phyloP scores from a whole-genome alignment of 2,329 filamentous ascomycete genomes.

The Pseudogymnoascus sp. region DNA sequence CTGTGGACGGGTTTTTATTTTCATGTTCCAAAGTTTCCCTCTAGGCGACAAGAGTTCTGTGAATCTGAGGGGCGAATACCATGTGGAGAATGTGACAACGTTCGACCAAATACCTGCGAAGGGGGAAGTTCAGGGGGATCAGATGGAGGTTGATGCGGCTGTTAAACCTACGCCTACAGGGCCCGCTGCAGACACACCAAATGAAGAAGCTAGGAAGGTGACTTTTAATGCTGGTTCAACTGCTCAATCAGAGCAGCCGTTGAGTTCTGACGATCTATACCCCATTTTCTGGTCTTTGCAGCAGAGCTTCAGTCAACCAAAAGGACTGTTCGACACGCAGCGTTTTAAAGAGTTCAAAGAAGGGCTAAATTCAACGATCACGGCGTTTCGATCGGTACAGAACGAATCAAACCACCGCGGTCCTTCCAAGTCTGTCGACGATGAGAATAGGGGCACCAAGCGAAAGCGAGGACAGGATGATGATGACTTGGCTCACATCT shows the following conservation, averaged over 20 bases:
- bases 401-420: constrained; percentile 37
- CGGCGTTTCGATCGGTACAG: constrained; percentile 67
- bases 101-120: constrained; percentile 53
- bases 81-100: constrained; percentile 85
- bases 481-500: constrained; percentile 60
- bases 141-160: constrained; percentile 59
- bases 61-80: constrained; percentile 91
- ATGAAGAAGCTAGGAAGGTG: constrained; percentile 34
- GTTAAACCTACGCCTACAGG: constrained; percentile 24
- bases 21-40: constrained; percentile 96
- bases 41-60: constrained; percentile 95
- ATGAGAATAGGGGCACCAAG: constrained; percentile 57
- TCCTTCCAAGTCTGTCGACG: constrained; percentile 47
- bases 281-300: constrained; percentile 92
- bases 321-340: constrained; percentile 62
- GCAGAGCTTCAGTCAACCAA: constrained; percentile 83
- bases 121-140: constrained; percentile 34
- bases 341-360: constrained; percentile 59
- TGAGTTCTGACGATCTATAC: constrained; percentile 69
- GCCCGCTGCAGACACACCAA: constrained; percentile 19
- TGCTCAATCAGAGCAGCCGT: constrained; percentile 36
- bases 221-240: constrained; percentile 37
- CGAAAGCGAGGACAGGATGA: constrained; percentile 59
- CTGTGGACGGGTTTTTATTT: constrained; percentile 95
- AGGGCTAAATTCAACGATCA: constrained; percentile 52